Evolutionary conservation across 176 grass and related monocot species (phyloP).

Genomic region (Cenchrus fungigraminus): DNA sequence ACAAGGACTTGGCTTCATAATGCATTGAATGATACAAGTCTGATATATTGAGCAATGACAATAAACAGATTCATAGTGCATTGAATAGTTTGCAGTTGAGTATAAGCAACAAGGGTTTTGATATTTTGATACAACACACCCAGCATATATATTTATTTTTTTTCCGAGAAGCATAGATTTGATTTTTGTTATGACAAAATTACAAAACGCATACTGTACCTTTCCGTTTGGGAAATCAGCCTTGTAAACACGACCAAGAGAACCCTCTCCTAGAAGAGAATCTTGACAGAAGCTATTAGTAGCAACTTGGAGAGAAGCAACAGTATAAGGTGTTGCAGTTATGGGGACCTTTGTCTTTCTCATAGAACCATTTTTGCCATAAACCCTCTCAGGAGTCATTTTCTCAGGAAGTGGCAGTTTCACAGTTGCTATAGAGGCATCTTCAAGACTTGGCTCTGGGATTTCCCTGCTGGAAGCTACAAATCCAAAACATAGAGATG

Average conservation of each 20-base stretch:
- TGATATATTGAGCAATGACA: background rate
- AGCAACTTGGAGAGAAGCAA: slow-evolving; percentile 91
- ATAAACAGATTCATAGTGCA: slow-evolving; percentile 9
- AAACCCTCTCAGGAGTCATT: slow-evolving; percentile 69
- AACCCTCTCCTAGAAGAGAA: slow-evolving; percentile 93
- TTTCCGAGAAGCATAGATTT: background rate
- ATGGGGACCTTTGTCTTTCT: slow-evolving; percentile 71
- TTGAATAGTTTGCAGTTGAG: background rate
- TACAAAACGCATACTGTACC: slow-evolving; percentile 53
- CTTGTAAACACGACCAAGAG: slow-evolving; percentile 93
- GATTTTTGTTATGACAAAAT: background rate
- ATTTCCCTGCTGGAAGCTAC: slow-evolving; percentile 67
- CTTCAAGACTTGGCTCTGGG: slow-evolving; percentile 61
- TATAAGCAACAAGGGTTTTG: slow-evolving; percentile 6
- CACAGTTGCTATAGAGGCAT: slow-evolving; percentile 41
- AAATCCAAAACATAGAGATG: slow-evolving; percentile 41
- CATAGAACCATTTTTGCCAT: slow-evolving; percentile 68
- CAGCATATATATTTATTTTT: background rate
- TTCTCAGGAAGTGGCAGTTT: slow-evolving; percentile 68
- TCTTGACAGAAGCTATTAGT: slow-evolving; percentile 99
- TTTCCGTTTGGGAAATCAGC: slow-evolving; percentile 91
- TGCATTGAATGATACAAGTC: slow-evolving; percentile 12
- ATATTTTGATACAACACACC: background rate
- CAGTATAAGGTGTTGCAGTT: slow-evolving; percentile 75
- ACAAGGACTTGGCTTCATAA: background rate